phyloP scores from a whole-genome alignment of 305 asterid species.

The Fraxinus xanthoxyloides region DNA sequence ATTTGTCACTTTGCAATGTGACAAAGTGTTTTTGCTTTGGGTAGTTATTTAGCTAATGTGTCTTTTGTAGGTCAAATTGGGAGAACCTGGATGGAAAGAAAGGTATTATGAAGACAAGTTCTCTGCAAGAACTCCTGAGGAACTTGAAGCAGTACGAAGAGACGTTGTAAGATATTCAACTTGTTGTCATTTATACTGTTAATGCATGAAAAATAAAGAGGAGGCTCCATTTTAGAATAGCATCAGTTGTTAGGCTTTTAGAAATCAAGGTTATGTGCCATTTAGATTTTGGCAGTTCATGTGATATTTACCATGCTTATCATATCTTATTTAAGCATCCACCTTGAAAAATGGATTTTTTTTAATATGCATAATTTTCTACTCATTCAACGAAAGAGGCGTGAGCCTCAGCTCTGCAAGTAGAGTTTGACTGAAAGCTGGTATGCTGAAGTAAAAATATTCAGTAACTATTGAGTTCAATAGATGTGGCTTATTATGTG shows the following conservation, averaged over 20 bases:
- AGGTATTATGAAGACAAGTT: conserved; percentile 94
- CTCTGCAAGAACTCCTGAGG: conserved; percentile 68
- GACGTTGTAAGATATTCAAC: conserved; percentile 71
- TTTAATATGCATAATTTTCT: not conserved
- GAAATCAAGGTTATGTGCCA: conserved; percentile 12
- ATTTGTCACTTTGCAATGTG: not conserved
- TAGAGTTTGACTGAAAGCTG: not conserved
- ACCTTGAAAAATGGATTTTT: not conserved
- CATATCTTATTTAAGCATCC: not conserved
- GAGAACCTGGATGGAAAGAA: conserved; percentile 91
- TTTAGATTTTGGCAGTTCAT: not conserved
- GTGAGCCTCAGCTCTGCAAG: not conserved
- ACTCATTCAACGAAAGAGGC: not conserved
- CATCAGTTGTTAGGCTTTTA: not conserved
- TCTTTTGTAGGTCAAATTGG: conserved; percentile 68
- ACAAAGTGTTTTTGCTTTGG: conserved; percentile 12
- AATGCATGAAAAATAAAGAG: conserved; percentile 14
- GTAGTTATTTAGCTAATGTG: conserved; percentile 16
- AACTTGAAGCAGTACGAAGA: conserved; percentile 69
- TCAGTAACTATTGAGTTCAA: not conserved
- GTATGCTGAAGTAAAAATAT: not conserved
- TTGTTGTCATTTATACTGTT: conserved; percentile 13
- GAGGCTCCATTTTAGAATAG: not conserved
- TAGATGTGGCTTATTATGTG: not conserved
- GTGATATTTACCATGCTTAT: conserved; percentile 4